Conservation (phyloP, 2,329 filamentous ascomycete species). For the Cladosporium sphaerospermum region DNA sequence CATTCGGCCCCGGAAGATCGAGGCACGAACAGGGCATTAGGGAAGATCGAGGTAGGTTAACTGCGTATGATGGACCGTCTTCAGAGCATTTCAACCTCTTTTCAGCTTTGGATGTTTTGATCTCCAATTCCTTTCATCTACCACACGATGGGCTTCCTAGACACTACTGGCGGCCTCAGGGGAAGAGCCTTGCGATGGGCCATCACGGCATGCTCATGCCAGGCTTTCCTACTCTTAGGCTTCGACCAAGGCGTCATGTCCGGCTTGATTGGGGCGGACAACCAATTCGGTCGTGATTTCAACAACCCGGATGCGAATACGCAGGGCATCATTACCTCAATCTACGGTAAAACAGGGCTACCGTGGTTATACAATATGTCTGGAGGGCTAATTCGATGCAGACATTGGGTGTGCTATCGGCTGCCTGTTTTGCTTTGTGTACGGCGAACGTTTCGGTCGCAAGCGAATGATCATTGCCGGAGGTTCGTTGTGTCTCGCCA, state of each 20-base stretch:
- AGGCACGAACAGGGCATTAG: background rate
- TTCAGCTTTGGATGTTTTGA: background rate
- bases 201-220: conserved; percentile 2
- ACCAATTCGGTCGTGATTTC: conserved; percentile 11
- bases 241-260: conserved; percentile 14
- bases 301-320: conserved; percentile 8
- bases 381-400: background rate
- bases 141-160: background rate
- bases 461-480: conserved; percentile 6
- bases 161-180: background rate
- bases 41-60: background rate
- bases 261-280: conserved; percentile 12
- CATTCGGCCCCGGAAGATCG: background rate
- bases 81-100: background rate
- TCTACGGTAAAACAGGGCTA: background rate
- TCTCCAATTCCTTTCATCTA: too few species aligned
- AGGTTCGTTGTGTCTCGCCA: background rate
- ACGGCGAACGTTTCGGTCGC: background rate
- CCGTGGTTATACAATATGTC: too few species aligned
- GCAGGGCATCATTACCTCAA: conserved; percentile 8
- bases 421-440: conserved; percentile 8
- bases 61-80: background rate
- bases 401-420: conserved; percentile 7
- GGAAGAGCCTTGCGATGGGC: background rate
- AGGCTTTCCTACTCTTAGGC: conserved; percentile 12